Conservation (phyloP, 306 rosid species). For the Vigna angularis region DNA sequence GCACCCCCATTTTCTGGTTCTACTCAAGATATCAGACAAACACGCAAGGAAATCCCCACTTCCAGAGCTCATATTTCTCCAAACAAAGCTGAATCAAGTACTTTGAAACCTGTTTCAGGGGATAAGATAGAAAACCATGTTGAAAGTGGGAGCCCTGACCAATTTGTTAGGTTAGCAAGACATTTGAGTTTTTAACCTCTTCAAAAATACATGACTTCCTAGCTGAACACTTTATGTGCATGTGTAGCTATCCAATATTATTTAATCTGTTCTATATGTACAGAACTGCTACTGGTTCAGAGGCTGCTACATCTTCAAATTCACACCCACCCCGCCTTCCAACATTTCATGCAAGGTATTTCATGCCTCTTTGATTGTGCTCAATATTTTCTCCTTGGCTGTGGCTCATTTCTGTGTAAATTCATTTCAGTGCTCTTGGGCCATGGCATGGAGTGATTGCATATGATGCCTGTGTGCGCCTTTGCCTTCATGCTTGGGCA, state of each 20-base stretch:
- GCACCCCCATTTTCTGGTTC: constrained; percentile 86
- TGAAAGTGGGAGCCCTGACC: constrained; percentile 55
- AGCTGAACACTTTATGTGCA: constrained; percentile 1
- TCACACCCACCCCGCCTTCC: constrained; percentile 77
- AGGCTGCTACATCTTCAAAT: constrained; percentile 66
- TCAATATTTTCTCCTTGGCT: constrained; percentile 36
- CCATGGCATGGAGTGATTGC: constrained; percentile 94
- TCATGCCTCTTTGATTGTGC: constrained; percentile 30
- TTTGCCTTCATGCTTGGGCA: constrained; percentile 99
- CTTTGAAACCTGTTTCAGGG: constrained; percentile 42
- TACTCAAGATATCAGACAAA: constrained; percentile 65
- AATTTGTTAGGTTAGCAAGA: constrained; percentile 66
- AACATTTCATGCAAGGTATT: constrained; percentile 93
- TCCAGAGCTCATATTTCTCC: constrained; percentile 46
- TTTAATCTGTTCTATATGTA: constrained; percentile 38
- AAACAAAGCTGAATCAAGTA: constrained; percentile 44
- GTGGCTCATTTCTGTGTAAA: constrained; percentile 39
- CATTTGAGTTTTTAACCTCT: constrained; percentile 18
- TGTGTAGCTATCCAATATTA: background rate
- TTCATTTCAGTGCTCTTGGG: constrained; percentile 83
- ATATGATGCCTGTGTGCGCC: constrained; percentile 95
- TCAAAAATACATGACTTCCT: constrained; percentile 22
- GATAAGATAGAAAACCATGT: constrained; percentile 46
- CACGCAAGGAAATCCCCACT: constrained; percentile 50
- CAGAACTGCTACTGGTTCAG: constrained; percentile 71